Evolutionary conservation across 108 stramenopile genomes (phyloP).

Genomic region (Nannochloropsis salina): DNA sequence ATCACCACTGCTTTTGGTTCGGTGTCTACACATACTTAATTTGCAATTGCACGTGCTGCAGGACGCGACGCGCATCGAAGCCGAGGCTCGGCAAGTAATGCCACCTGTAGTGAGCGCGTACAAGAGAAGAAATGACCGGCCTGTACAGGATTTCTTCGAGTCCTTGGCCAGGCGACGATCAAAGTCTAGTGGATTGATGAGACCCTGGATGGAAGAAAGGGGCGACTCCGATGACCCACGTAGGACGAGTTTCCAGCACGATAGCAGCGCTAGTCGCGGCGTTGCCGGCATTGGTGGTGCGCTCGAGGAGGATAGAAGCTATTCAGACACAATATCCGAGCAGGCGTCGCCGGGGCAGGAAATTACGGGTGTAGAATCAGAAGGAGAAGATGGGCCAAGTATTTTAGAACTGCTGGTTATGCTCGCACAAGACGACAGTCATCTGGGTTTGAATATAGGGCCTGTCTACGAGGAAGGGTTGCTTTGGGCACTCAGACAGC

Average conservation of each 20-base stretch:
- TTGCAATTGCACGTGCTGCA: constrained; percentile 35
- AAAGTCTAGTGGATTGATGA: background rate
- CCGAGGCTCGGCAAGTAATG: background rate
- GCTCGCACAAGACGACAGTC: background rate
- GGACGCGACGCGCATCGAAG: background rate
- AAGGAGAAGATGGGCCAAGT: background rate
- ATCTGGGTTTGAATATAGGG: background rate
- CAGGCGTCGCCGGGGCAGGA: background rate
- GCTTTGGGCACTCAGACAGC: background rate
- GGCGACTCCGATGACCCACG: background rate
- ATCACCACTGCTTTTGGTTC: constrained; percentile 29
- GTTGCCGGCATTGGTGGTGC: background rate
- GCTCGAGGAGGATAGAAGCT: background rate
- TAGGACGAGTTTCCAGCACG: background rate
- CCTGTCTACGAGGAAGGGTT: background rate
- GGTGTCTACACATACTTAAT: constrained; percentile 35
- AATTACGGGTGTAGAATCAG: background rate
- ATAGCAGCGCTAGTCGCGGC: background rate
- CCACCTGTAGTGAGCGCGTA: background rate
- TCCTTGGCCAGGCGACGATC: background rate
- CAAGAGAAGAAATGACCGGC: background rate
- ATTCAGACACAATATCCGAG: background rate
- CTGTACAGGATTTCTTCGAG: background rate
- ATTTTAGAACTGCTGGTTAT: background rate
- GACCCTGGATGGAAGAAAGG: background rate